These are phyloP conservation scores for Ganoderma resinaceum DNA, from an alignment of 1,284 basidiomycete species.

Conservation along the genomic window DNA sequence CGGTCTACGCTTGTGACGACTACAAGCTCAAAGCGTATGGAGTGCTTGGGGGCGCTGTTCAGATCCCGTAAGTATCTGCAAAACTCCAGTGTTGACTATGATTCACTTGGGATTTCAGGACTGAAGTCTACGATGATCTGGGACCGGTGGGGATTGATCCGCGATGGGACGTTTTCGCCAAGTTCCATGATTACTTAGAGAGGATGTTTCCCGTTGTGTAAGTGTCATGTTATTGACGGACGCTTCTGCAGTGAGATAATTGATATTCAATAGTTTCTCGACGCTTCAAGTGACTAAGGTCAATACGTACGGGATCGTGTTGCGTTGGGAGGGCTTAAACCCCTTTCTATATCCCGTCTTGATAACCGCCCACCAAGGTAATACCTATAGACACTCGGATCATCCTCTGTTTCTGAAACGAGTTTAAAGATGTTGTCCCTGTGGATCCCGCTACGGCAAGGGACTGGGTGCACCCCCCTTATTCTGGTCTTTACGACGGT, in stretches of 20 bases:
- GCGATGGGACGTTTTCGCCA: conserved; percentile 49
- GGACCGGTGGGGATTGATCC: conserved; percentile 45
- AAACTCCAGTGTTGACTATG: not conserved
- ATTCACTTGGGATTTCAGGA: conserved; percentile 21
- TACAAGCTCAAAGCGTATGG: conserved; percentile 29
- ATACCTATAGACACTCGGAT: not conserved
- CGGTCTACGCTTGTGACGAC: conserved; percentile 14
- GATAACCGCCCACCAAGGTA: conserved; percentile 71
- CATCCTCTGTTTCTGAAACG: not conserved
- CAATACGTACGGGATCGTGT: conserved; percentile 70
- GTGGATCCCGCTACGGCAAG: conserved; percentile 58
- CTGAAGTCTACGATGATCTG: conserved; percentile 39
- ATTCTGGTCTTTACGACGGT: conserved; percentile 45
- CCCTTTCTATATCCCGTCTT: conserved; percentile 64
- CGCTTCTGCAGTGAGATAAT: not conserved
- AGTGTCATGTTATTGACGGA: conserved; percentile 26
- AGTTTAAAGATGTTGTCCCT: conserved; percentile 58
- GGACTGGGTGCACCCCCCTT: conserved; percentile 53
- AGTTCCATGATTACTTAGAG: conserved; percentile 49
- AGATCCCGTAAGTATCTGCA: conserved; percentile 31
- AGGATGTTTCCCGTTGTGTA: conserved; percentile 49
- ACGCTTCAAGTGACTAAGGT: conserved; percentile 61
- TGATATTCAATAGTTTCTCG: conserved; percentile 47
- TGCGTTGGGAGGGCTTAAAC: conserved; percentile 67
- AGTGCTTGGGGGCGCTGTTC: conserved; percentile 30